Conservation (phyloP, 495 filamentous ascomycete genomes). For the Evansstolkia leycettana region DNA sequence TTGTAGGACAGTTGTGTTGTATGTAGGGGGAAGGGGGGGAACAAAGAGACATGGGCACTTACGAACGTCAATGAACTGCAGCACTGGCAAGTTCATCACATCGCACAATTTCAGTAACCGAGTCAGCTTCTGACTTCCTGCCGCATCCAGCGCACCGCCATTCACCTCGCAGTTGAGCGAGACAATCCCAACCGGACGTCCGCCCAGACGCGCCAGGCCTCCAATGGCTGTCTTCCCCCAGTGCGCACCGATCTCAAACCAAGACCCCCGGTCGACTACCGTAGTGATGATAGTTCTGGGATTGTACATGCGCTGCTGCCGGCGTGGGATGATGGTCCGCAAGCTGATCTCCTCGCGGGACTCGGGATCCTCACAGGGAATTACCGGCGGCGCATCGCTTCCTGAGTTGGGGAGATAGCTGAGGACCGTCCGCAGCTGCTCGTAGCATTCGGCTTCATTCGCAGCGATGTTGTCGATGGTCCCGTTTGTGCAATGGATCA, state of each 20-base stretch:
- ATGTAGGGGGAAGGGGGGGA: not conserved
- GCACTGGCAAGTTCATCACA: constrained; percentile 48
- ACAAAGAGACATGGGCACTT: constrained; percentile 10
- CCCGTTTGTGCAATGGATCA: constrained; percentile 51
- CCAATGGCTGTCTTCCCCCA: constrained; percentile 51
- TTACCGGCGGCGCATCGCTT: constrained; percentile 35
- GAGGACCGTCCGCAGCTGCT: constrained; percentile 44
- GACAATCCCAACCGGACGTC: constrained; percentile 43
- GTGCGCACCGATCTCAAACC: constrained; percentile 49
- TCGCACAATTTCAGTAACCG: constrained; percentile 48
- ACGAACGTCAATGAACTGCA: constrained; percentile 52
- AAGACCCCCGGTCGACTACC: constrained; percentile 41
- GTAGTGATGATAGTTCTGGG: constrained; percentile 40
- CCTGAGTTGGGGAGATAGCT: constrained; percentile 45
- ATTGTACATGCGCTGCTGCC: constrained; percentile 48
- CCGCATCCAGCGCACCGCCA: constrained; percentile 47
- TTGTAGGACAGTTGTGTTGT: too few relatives aligned
- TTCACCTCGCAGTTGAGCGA: constrained; percentile 47
- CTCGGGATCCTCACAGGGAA: constrained; percentile 32
- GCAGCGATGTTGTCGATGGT: constrained; percentile 53
- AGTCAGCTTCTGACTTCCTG: constrained; percentile 46
- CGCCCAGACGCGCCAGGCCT: constrained; percentile 43
- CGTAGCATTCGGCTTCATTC: constrained; percentile 46
- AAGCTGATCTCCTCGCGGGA: constrained; percentile 34
- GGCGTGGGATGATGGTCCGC: constrained; percentile 43